Evolutionary conservation across 352 stramenopile genomes (phyloP).

Genomic region (Plasmopara muralis): DNA sequence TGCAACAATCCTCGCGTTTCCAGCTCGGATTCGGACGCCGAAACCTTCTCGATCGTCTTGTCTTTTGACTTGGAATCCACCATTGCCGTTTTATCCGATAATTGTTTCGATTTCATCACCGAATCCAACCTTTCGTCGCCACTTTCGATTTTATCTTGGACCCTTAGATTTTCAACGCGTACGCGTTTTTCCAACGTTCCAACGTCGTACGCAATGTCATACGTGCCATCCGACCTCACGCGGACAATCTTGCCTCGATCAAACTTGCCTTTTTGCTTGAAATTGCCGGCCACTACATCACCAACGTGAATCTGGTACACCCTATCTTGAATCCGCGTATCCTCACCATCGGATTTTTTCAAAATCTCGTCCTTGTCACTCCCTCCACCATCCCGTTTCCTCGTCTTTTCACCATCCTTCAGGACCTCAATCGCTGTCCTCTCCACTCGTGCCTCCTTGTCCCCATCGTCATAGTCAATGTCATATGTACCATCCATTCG

Average conservation of each 20-base stretch:
- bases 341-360: slow-evolving; percentile 25
- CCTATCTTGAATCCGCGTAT: slow-evolving; percentile 15
- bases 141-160: slow-evolving; percentile 15
- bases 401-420: slow-evolving; percentile 6
- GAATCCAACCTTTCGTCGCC: not conserved
- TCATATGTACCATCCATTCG: slow-evolving; percentile 54
- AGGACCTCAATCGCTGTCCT: slow-evolving; percentile 13
- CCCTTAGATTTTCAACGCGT: slow-evolving; percentile 6
- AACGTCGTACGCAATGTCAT: slow-evolving; percentile 34
- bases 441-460: slow-evolving; percentile 29
- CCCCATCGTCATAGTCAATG: slow-evolving; percentile 53
- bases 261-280: slow-evolving; percentile 34
- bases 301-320: slow-evolving; percentile 17
- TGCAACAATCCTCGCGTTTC: slow-evolving; percentile 12
- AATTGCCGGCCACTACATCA: slow-evolving; percentile 28
- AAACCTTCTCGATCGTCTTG: too few species aligned
- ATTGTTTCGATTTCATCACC: not conserved
- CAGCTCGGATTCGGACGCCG: slow-evolving; percentile 3
- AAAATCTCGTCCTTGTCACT: slow-evolving; percentile 16
- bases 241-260: slow-evolving; percentile 25
- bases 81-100: not conserved
- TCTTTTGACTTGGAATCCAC: too few species aligned
- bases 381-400: slow-evolving; percentile 1
- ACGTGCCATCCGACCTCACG: slow-evolving; percentile 21
- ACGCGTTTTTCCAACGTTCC: slow-evolving; percentile 24